phyloP scores from a whole-genome alignment of 371 early-diverging fungal species.

The Syncephalastrum racemosum region DNA sequence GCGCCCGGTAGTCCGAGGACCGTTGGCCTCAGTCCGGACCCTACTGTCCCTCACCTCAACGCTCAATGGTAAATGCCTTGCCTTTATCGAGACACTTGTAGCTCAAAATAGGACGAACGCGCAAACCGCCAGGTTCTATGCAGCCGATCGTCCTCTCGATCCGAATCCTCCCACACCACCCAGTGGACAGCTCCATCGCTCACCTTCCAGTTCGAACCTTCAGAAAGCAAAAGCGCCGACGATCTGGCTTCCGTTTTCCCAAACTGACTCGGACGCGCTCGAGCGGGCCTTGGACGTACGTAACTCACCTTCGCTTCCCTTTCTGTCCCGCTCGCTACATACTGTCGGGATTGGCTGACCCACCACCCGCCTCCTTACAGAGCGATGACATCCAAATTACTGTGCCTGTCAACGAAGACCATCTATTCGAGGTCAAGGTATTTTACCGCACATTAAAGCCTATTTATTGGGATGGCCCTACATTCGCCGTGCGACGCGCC shows the following conservation, averaged over 20 bases:
- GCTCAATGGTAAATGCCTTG: slow-evolving; percentile 12
- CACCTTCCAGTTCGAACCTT: not conserved
- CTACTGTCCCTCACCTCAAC: slow-evolving; percentile 13
- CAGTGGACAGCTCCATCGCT: not conserved
- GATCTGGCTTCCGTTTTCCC: slow-evolving; percentile 61
- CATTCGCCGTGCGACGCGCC: slow-evolving; percentile 78
- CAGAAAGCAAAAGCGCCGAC: slow-evolving; percentile 28
- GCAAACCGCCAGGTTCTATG: slow-evolving; percentile 16
- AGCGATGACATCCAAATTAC: slow-evolving; percentile 31
- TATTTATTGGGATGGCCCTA: slow-evolving; percentile 83
- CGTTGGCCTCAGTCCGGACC: slow-evolving; percentile 18
- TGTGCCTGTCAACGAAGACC: slow-evolving; percentile 71
- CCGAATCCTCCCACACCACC: not conserved
- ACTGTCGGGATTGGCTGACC: not conserved
- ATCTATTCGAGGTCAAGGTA: slow-evolving; percentile 78
- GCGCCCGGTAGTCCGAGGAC: slow-evolving; percentile 13
- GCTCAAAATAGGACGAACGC: not conserved
- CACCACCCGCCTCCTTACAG: slow-evolving; percentile 14
- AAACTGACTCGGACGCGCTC: slow-evolving; percentile 57
- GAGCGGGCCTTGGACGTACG: slow-evolving; percentile 56
- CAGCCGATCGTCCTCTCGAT: slow-evolving; percentile 13
- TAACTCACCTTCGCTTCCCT: not conserved
- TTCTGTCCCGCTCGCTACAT: not conserved
- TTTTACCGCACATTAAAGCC: slow-evolving; percentile 67
- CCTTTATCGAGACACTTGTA: not conserved